Base-by-base conservation (phyloP, 805 yeast species). In the Zygosaccharomyces kombuchaensis region DNA sequence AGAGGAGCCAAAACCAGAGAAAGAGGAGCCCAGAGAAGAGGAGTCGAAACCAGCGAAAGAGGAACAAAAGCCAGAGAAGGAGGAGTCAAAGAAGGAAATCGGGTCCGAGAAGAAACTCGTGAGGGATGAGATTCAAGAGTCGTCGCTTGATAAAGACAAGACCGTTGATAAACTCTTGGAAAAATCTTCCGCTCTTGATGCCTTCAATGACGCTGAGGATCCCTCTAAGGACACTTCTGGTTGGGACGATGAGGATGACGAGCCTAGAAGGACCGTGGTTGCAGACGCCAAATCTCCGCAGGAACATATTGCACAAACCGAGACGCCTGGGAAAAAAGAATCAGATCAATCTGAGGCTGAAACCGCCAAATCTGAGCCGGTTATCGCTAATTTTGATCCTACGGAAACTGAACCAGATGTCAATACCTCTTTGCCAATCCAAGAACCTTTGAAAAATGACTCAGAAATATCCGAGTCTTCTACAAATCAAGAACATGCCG, bases 211-310 rank as follows among this genome's bases (percentile, higher is more conserved):
- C 30, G 66, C 66, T 3, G 69, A 66, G 44, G 66, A 66, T 43
- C 69, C 70, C 29, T 58, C 69, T 0, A 58, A 61, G 36, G 59
- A 52, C 13, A 50, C 58, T 4, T 62, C 65, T 4, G 57, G 55
- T 6, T 64, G 68, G 68, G 66, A 62, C 40, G 66, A 57, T 14
- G 66, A 58, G 13, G 63, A 60, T 41, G 65, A 60, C 12, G 48
- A 51, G 23, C 57, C 56, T n/a, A 34, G 43, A 30, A 40, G 44
- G 36, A 46, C 45, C 34, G 41, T 44, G 14, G 27, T 39, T 1
- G 4, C 10, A 13, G 48, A 44, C 21, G 46, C 45, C 29, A 43
- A 39, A 9, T 44, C 46, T 23, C 46, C 55, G 22, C 44, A 43
- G 17, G 21, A 19, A 19, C 21, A 19, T 19, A 5, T 19, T 19